These are phyloP conservation scores for Exophiala dermatitidis DNA, from an alignment of 2,329 filamentous ascomycete species.

Conservation along the genomic window DNA sequence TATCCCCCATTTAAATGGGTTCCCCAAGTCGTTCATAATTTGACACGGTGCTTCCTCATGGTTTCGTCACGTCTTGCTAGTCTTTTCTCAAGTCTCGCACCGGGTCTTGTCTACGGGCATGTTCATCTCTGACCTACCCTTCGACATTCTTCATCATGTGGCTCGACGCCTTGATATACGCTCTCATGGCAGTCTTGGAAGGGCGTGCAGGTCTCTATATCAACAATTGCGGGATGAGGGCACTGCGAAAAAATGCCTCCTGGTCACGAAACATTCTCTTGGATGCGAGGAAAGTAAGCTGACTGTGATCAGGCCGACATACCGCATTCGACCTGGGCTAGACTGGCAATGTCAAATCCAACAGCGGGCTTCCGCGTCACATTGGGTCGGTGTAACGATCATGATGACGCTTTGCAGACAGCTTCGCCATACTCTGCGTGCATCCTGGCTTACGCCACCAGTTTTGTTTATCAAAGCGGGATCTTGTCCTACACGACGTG, in stretches of 20 bases:
- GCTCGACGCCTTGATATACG: conserved; percentile 49
- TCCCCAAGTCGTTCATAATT: background rate
- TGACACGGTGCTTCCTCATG: background rate
- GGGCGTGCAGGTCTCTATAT: conserved; percentile 47
- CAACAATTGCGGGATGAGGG: conserved; percentile 48
- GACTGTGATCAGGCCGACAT: conserved; percentile 32
- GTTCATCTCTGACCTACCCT: conserved; percentile 43
- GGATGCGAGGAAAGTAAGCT: conserved; percentile 11
- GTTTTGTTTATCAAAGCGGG: conserved; percentile 57
- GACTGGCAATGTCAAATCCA: conserved; percentile 40
- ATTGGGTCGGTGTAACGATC: conserved; percentile 53
- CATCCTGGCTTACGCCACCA: conserved; percentile 53
- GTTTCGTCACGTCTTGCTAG: background rate
- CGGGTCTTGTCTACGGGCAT: conserved; percentile 11
- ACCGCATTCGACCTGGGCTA: conserved; percentile 32
- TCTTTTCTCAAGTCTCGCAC: background rate
- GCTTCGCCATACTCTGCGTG: conserved; percentile 57
- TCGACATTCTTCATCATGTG: conserved; percentile 58
- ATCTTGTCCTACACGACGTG: conserved; percentile 57
- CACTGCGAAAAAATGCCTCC: conserved; percentile 52
- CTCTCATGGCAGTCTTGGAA: conserved; percentile 52
- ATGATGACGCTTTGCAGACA: conserved; percentile 46
- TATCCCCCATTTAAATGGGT: too few species aligned
- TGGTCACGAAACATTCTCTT: conserved; percentile 41
- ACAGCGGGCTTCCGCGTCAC: conserved; percentile 42